Percentiles rank a stretch among this genome's conserved stretches.
Evolutionary conservation across 495 filamentous ascomycete species (phyloP).

Genomic region (Lepraria neglecta): DNA sequence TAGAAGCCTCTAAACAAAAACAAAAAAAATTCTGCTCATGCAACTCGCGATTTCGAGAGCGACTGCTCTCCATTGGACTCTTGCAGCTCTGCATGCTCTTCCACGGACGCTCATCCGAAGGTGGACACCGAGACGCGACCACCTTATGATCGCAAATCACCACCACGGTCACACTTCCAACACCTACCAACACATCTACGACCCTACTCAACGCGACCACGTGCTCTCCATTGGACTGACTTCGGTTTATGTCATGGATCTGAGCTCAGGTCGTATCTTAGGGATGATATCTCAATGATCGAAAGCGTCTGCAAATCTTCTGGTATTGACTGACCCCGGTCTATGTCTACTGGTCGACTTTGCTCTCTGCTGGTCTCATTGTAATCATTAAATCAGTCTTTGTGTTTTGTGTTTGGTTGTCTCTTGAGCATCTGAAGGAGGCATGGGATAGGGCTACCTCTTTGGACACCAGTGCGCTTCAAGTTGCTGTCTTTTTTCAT

Average conservation of each 20-base stretch:
- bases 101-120: no score
- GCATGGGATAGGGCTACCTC: background rate
- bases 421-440: background rate
- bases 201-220: background rate
- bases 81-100: no score
- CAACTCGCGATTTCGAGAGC: no score
- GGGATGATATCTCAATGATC: background rate
- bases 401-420: background rate
- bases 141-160: background rate
- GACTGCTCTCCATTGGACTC: no score
- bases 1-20: no score
- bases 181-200: background rate
- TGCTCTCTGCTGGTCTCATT: background rate
- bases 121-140: no score
- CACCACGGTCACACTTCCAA: background rate
- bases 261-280: slow-evolving; percentile 2
- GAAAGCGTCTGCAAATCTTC: background rate
- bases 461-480: background rate
- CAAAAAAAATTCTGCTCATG: no score
- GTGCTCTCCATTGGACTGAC: slow-evolving; percentile 22
- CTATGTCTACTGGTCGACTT: slow-evolving; percentile 14
- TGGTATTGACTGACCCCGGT: slow-evolving; percentile 14
- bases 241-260: slow-evolving; percentile 21
- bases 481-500: background rate
- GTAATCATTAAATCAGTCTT: background rate